phyloP scores from a whole-genome alignment of 129 eudicot genomes.

The Kitagawia praeruptora region DNA sequence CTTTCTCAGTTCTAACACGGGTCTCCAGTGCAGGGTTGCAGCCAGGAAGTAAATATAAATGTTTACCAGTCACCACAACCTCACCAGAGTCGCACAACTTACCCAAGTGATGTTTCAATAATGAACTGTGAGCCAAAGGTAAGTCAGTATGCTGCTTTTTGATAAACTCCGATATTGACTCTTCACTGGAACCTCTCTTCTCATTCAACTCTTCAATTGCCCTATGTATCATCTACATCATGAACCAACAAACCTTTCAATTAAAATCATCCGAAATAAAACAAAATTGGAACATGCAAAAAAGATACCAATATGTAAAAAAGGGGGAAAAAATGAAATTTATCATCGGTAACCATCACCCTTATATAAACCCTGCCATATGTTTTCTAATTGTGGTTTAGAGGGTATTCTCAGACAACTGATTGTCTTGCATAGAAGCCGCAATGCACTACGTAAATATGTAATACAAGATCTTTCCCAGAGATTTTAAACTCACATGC shows the following conservation, averaged over 20 bases:
- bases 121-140: constrained; percentile 8
- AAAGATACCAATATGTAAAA: background rate
- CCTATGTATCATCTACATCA: constrained; percentile 5
- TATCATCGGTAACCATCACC: background rate
- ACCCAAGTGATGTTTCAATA: constrained; percentile 10
- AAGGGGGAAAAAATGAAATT: background rate
- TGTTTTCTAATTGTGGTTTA: background rate
- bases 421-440: background rate
- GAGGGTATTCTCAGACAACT: background rate
- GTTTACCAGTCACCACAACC: constrained; percentile 2
- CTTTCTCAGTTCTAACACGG: background rate
- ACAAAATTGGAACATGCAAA: background rate
- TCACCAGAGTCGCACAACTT: constrained; percentile 10
- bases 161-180: background rate
- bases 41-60: constrained; percentile 2
- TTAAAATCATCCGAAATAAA: background rate
- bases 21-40: background rate
- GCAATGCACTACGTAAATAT: background rate
- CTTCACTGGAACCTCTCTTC: constrained; percentile 2
- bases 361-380: background rate
- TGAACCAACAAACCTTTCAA: background rate
- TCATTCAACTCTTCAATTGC: constrained; percentile 6
- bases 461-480: background rate
- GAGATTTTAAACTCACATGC: background rate
- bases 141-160: background rate